Base-by-base conservation (phyloP, 805 yeast genomes). In the Wickerhamiella alocasiicola region DNA sequence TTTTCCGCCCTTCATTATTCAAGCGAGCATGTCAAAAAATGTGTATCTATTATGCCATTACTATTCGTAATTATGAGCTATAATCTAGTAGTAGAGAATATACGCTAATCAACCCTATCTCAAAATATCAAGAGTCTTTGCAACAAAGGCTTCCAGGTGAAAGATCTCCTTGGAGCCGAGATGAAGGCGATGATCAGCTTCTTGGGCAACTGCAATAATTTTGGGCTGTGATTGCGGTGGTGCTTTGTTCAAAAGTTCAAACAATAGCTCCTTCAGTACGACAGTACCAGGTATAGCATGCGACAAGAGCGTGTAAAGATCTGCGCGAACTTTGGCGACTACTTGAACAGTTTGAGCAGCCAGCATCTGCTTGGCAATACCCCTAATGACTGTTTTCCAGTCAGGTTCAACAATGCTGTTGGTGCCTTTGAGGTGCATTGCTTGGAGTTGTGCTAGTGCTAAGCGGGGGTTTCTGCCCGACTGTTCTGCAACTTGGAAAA, bases 101-200 rank as follows among this genome's bases (percentile, higher is more conserved):
- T 23, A 23, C 26, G 26, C 9, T 7, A 23, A 11, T 23, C 11
- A 23, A 23, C 11, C 7, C 11, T 23, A 23, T 23, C 26, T 23
- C 26, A 23, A 23, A 11, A 23, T 70, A 31, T 83, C 81, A 96
- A 91, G 88, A 2, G 76, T 74, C 55, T 73, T 78, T 1, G 96
- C 95, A 15, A 82, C 72, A 55, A 84, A 91, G 1, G 97, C 98
- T 63, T 91, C 98, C 41, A 91, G 62, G 61, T 91, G 98, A 60
- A 83, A 91, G 9, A 91, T 88, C 28, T 85, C 82, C 59, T 91
- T 91, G 44, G 72, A 72, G 2, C 97, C 98, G 44, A 81, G 62
- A 44, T 85, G 74, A 45, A 91, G 66, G 43, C 98, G 71, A 53
- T 91, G 95, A 55, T 91, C 98, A 44, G 52, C 60, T 52, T 74